Evolutionary conservation across 1,284 basidiomycete species (phyloP).

Genomic region (Hymenochaete sp.): DNA sequence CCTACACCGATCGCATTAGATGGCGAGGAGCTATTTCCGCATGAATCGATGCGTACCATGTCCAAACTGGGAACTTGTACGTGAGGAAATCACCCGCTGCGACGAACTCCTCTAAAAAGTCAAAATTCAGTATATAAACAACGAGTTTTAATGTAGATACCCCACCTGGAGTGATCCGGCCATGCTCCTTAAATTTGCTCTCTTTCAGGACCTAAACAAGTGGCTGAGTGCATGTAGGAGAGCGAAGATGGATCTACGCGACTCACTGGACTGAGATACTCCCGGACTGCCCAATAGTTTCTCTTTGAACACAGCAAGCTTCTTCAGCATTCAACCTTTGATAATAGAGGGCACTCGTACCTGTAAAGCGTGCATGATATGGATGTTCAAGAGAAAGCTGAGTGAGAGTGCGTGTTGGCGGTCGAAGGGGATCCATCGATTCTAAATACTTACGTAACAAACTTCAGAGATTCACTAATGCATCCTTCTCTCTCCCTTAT

Average conservation of each 20-base stretch:
- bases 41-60: slow-evolving; percentile 54
- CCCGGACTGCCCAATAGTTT: slow-evolving; percentile 92
- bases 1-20: slow-evolving; percentile 36
- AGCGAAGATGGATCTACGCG: no score
- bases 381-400: no score
- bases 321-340: slow-evolving; percentile 5
- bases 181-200: slow-evolving; percentile 99
- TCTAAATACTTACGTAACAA: no score
- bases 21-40: slow-evolving; percentile 6
- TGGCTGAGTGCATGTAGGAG: no score
- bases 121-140: slow-evolving; percentile 20
- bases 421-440: no score
- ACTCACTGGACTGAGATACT: slow-evolving; percentile 89
- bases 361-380: no score
- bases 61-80: slow-evolving; percentile 96
- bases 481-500: no score
- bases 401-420: no score
- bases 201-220: slow-evolving; percentile 89
- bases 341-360: no score
- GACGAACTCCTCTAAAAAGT: slow-evolving; percentile 80
- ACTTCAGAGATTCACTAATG: no score
- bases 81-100: slow-evolving; percentile 90
- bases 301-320: slow-evolving; percentile 26
- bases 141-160: slow-evolving; percentile 16
- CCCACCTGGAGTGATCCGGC: slow-evolving; percentile 89